These are phyloP conservation scores for Boletus sensibilis DNA, from an alignment of 768 basidiomycete genomes.

Conservation along the genomic window DNA sequence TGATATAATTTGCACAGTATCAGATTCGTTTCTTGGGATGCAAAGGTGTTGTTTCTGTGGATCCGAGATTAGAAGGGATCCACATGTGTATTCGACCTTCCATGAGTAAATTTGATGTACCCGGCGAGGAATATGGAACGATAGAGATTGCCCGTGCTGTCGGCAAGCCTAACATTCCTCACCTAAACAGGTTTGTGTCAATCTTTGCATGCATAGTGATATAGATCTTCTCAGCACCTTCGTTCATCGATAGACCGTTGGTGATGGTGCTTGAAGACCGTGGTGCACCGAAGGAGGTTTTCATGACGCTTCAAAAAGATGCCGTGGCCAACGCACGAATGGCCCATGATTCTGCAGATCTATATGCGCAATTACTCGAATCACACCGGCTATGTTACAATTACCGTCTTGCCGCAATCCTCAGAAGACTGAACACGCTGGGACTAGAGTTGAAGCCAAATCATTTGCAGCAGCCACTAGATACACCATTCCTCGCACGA, in stretches of 20 bases:
- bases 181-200: slow-evolving; percentile 71
- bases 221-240: not conserved
- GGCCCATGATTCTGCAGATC: slow-evolving; percentile 54
- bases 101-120: slow-evolving; percentile 74
- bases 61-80: slow-evolving; percentile 50
- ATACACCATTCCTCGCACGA: slow-evolving; percentile 56
- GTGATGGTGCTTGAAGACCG: slow-evolving; percentile 80
- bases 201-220: not conserved
- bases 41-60: slow-evolving; percentile 79
- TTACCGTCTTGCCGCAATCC: slow-evolving; percentile 51
- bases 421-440: slow-evolving; percentile 48
- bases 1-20: slow-evolving; percentile 44
- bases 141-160: slow-evolving; percentile 76
- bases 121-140: slow-evolving; percentile 45
- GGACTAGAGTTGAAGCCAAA: slow-evolving; percentile 47
- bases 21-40: slow-evolving; percentile 83
- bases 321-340: slow-evolving; percentile 57
- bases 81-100: slow-evolving; percentile 68
- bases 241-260: slow-evolving; percentile 48
- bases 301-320: slow-evolving; percentile 59
- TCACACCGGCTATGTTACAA: slow-evolving; percentile 44
- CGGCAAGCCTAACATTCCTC: slow-evolving; percentile 54
- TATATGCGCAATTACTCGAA: slow-evolving; percentile 50
- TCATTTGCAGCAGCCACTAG: slow-evolving; percentile 37
- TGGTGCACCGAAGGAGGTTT: slow-evolving; percentile 56